These are phyloP conservation scores for Ganoderma lingzhi DNA, from an alignment of 1,284 basidiomycete genomes.

Conservation along the genomic window DNA sequence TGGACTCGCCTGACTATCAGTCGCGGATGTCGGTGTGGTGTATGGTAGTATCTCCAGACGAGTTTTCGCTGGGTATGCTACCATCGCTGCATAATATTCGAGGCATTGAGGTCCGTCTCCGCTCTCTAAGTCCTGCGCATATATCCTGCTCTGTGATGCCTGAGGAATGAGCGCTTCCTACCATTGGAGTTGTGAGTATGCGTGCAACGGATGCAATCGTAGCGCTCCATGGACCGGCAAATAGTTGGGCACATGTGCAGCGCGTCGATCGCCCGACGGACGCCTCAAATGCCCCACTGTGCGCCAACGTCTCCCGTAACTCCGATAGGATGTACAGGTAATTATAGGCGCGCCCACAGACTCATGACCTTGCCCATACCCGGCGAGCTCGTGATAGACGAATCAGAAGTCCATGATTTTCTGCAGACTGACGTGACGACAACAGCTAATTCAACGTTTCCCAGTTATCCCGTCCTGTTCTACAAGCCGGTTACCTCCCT, in stretches of 20 bases:
- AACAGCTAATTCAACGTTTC: neutral
- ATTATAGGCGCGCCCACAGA: neutral
- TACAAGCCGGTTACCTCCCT: conserved; percentile 81
- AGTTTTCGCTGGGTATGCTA: neutral
- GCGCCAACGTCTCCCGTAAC: neutral
- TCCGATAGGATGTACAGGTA: neutral
- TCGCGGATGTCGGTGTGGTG: neutral
- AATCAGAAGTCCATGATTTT: neutral
- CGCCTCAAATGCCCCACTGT: neutral
- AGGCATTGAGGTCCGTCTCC: too few species aligned
- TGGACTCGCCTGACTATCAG: neutral
- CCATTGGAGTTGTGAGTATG: too few species aligned
- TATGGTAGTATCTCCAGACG: neutral
- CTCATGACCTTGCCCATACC: neutral
- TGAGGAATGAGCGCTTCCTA: neutral
- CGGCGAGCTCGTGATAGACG: neutral
- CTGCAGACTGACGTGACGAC: neutral
- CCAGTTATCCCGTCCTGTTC: conserved; percentile 77
- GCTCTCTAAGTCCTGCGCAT: too few species aligned
- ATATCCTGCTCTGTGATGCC: neutral
- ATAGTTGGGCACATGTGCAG: neutral
- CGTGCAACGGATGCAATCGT: too few species aligned
- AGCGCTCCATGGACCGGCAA: neutral
- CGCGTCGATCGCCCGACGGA: neutral
- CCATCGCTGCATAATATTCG: neutral